A percentile compares a stretch with the other conserved stretches of the same genome.
These are phyloP conservation scores for Colletotrichum cordylinicola DNA, from an alignment of 2,329 filamentous ascomycete genomes.

Conservation along the genomic window DNA sequence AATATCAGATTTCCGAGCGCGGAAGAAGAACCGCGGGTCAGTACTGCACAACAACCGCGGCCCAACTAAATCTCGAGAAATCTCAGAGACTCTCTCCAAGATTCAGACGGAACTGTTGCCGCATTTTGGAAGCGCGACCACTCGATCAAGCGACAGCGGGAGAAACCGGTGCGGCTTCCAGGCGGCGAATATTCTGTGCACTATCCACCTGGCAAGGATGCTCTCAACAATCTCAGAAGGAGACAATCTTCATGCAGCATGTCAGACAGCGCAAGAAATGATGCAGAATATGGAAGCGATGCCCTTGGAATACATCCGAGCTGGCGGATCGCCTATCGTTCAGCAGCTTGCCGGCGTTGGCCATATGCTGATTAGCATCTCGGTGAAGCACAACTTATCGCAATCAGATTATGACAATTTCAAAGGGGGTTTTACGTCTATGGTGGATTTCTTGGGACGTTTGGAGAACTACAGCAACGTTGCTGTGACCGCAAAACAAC, in stretches of 20 bases:
- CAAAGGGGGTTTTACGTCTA: background rate
- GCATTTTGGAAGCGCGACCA: background rate
- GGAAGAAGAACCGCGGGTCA: slow-evolving; percentile 2
- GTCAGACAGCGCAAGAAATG: background rate
- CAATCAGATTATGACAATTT: background rate
- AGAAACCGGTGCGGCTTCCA: slow-evolving; percentile 10
- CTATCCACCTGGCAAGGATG: slow-evolving; percentile 1
- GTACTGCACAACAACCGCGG: background rate
- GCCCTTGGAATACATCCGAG: background rate
- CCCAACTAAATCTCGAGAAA: background rate
- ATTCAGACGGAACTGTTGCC: background rate
- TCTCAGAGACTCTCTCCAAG: background rate
- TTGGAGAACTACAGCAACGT: background rate
- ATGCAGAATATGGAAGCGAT: background rate
- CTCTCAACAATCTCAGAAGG: background rate
- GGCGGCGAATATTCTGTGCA: slow-evolving; percentile 8
- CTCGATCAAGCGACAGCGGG: background rate
- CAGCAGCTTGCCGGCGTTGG: slow-evolving; percentile 6
- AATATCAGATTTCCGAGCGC: slow-evolving; percentile 27
- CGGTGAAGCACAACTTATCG: background rate
- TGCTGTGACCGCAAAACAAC: background rate
- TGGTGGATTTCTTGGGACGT: background rate
- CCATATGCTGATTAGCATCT: background rate
- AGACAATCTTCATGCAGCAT: background rate
- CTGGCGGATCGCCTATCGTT: background rate